Evolutionary conservation across 768 basidiomycete genomes (phyloP), one percentile per base, ranked within the genome.

Genomic region (Gymnopilus junonius): DNA sequence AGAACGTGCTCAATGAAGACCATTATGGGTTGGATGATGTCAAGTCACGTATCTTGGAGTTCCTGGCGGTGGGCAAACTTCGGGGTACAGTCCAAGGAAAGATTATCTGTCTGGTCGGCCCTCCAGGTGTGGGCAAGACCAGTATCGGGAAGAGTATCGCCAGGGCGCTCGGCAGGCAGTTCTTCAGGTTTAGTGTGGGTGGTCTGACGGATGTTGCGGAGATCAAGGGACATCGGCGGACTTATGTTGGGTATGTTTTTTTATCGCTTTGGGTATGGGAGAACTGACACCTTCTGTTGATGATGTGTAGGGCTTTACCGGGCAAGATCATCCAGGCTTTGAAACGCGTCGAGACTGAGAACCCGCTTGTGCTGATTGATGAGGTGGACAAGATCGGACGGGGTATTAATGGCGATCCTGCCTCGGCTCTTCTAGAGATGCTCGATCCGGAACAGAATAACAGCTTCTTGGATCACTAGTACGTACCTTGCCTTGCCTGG

Each of bases 111-210:
- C 86, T 99, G 23, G 94, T 92, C 39, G 97, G 97, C 15, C 97
- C 97, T 10, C 97, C 97, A 3, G 97, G 97, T 72, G 97, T 99
- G 4, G 97, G 97, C 40, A 98, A 99, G 81, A 99, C 97, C 4
- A 91, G 88, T 59, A 97, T 99, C 43, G 97, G 96, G 51, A 96
- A 96, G 81, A 93, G 90, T 2, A 97, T 99, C 55, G 91, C 97
- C 0, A 85, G 95, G 15, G 96, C 97, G 3, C 80, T 99, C 23
- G 88, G 91, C 27, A 79, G 97, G 62, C 90, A 94, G 74, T 99
- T 99, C 80, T 99, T 96, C 87, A 85, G 95, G 51, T 97, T 99
- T 79, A 94, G 92, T 8, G 97, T 99, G 4, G 97, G 97, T 65
- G 97, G 97, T 14, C 76, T 99, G 72, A 94, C 94, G 50, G 97